phyloP scores from a whole-genome alignment of 108 stramenopile species.

The Conticribra guillardii region DNA sequence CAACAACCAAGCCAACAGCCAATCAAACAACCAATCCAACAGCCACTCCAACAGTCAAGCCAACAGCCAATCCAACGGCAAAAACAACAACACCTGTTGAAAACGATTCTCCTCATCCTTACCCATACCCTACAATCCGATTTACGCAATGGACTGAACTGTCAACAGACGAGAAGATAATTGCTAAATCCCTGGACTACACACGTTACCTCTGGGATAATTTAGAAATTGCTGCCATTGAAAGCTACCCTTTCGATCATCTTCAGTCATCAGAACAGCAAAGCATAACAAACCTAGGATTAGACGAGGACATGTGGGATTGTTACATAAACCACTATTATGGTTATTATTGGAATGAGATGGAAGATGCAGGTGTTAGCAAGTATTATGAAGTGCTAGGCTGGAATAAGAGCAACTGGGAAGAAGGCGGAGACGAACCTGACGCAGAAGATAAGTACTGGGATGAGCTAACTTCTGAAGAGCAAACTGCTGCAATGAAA shows the following conservation, averaged over 20 bases:
- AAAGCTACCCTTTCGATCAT: constrained; percentile 9
- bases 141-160: constrained; percentile 19
- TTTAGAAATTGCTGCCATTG: constrained; percentile 2
- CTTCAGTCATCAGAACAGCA: background rate
- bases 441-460: constrained; percentile 8
- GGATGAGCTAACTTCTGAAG: background rate
- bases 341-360: constrained; percentile 17
- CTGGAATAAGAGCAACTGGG: constrained; percentile 18
- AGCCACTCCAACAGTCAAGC: background rate
- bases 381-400: constrained; percentile 2
- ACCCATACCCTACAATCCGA: constrained; percentile 4
- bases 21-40: background rate
- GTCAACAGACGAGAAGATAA: background rate
- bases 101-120: background rate
- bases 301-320: constrained; percentile 24
- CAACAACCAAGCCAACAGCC: background rate
- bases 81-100: background rate
- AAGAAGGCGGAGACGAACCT: constrained; percentile 1
- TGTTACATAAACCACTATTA: constrained; percentile 18
- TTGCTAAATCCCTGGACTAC: constrained; percentile 7
- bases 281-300: background rate
- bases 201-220: constrained; percentile 15
- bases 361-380: background rate
- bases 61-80: background rate
- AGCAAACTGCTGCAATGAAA: constrained; percentile 6